A percentile compares a stretch with the other conserved stretches of the same genome.
These are phyloP conservation scores for Globisporangium splendens DNA, from an alignment of 352 stramenopile genomes.

Conservation along the genomic window DNA sequence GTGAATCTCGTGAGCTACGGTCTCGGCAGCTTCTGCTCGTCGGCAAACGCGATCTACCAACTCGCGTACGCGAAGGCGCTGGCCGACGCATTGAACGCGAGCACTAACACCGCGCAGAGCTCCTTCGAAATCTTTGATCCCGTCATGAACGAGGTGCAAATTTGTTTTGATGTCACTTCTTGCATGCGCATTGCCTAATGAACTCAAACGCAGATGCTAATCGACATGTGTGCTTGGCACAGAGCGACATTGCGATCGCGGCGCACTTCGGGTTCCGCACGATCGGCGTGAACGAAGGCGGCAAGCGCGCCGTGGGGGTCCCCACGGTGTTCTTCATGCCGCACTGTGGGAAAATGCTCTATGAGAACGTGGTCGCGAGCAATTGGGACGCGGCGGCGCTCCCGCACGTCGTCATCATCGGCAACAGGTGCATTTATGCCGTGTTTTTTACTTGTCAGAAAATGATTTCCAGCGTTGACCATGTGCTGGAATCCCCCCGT, in stretches of 20 bases:
- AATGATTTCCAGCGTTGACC: neutral
- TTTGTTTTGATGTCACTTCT: too few relatives aligned
- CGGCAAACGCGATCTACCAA: conserved; percentile 72
- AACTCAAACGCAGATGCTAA: neutral
- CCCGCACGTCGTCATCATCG: conserved; percentile 54
- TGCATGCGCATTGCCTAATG: neutral
- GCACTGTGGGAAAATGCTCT: conserved; percentile 84
- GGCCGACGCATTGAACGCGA: conserved; percentile 17
- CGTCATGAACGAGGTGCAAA: conserved; percentile 73
- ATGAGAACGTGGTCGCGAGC: conserved; percentile 85
- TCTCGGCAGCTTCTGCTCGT: conserved; percentile 72
- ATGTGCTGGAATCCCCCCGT: neutral
- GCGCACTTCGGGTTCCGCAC: conserved; percentile 35
- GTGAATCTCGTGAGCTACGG: conserved; percentile 61
- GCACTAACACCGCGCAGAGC: neutral
- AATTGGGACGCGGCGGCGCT: conserved; percentile 49
- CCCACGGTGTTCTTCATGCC: conserved; percentile 91
- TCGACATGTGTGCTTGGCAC: conserved; percentile 5
- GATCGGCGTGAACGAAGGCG: conserved; percentile 66
- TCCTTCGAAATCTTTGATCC: conserved; percentile 63
- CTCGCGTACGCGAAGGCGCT: conserved; percentile 60
- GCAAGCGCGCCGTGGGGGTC: conserved; percentile 24
- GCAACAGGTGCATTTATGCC: conserved; percentile 67
- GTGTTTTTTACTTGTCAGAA: neutral
- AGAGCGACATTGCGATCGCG: conserved; percentile 62